Conservation (phyloP, 2,329 filamentous ascomycete genomes). For the Xylariaceae sp. region DNA sequence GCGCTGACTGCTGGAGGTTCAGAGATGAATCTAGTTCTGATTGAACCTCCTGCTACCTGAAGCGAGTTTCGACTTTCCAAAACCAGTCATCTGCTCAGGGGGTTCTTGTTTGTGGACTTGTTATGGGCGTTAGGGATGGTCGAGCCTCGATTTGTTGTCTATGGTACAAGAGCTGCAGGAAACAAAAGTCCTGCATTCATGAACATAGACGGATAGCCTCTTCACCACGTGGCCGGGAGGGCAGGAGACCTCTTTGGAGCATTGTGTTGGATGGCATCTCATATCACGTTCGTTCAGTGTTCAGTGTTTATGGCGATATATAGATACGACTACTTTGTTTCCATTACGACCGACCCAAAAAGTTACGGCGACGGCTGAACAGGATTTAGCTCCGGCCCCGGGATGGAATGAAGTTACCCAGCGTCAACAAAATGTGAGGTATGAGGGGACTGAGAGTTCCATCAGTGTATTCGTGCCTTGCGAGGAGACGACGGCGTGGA, state of each 20-base stretch:
- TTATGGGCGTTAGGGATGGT: slow-evolving; percentile 19
- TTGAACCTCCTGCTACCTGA: not conserved
- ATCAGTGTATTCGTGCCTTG: no score
- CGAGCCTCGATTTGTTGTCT: slow-evolving; percentile 22
- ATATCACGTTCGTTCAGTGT: slow-evolving; percentile 21
- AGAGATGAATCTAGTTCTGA: slow-evolving; percentile 28
- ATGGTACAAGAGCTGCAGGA: slow-evolving; percentile 11
- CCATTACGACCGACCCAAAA: not conserved
- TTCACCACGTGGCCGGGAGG: slow-evolving; percentile 17
- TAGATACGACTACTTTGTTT: slow-evolving; percentile 20
- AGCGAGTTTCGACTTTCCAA: not conserved
- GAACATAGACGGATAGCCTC: slow-evolving; percentile 11
- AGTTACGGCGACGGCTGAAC: not conserved
- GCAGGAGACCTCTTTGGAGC: slow-evolving; percentile 26
- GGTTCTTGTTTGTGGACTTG: slow-evolving; percentile 18
- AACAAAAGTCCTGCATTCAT: slow-evolving; percentile 2
- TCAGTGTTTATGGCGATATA: slow-evolving; percentile 15
- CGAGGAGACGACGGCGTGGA: no score
- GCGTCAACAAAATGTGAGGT: no score
- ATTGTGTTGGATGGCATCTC: slow-evolving; percentile 25
- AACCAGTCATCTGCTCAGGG: slow-evolving; percentile 5
- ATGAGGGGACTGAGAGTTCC: no score
- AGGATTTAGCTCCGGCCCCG: no score
- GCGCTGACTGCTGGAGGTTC: slow-evolving; percentile 26
- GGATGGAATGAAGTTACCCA: no score